These are phyloP conservation scores for Ganoderma lingzhi DNA, from an alignment of 1,284 basidiomycete species.

Conservation along the genomic window DNA sequence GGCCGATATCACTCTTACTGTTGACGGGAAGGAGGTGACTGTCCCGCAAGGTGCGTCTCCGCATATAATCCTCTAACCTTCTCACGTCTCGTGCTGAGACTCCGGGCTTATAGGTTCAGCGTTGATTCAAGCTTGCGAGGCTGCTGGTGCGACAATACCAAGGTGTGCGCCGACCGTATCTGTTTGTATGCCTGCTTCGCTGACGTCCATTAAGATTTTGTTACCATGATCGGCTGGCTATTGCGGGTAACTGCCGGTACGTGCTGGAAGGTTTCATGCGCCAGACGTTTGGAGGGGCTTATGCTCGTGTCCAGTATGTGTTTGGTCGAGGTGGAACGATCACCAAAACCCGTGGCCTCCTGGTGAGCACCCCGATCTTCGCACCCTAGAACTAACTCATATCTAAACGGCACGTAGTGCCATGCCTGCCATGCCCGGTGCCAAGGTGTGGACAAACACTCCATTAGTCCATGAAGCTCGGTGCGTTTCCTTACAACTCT, in stretches of 20 bases:
- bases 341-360: slow-evolving; percentile 92
- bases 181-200: slow-evolving; percentile 14
- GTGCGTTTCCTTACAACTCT: slow-evolving; percentile 47
- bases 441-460: slow-evolving; percentile 96
- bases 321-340: slow-evolving; percentile 95
- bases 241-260: slow-evolving; percentile 95
- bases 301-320: slow-evolving; percentile 76
- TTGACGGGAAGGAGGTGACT: slow-evolving; percentile 94
- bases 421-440: slow-evolving; percentile 97
- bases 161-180: slow-evolving; percentile 54
- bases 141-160: slow-evolving; percentile 81
- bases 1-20: slow-evolving; percentile 88
- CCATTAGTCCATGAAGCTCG: slow-evolving; percentile 96
- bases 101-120: slow-evolving; percentile 75
- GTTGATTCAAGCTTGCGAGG: slow-evolving; percentile 96
- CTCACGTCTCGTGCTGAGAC: slow-evolving; percentile 22
- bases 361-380: slow-evolving; percentile 58
- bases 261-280: slow-evolving; percentile 36
- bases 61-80: slow-evolving; percentile 10
- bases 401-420: slow-evolving; percentile 60
- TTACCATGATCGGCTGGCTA: slow-evolving; percentile 93
- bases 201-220: slow-evolving; percentile 72
- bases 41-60: slow-evolving; percentile 82
- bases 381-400: neutral
- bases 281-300: neutral